Percentiles rank a stretch among this genome's conserved stretches.
Evolutionary conservation across 1,284 basidiomycete genomes (phyloP).

Genomic region (Fomes fomentarius): DNA sequence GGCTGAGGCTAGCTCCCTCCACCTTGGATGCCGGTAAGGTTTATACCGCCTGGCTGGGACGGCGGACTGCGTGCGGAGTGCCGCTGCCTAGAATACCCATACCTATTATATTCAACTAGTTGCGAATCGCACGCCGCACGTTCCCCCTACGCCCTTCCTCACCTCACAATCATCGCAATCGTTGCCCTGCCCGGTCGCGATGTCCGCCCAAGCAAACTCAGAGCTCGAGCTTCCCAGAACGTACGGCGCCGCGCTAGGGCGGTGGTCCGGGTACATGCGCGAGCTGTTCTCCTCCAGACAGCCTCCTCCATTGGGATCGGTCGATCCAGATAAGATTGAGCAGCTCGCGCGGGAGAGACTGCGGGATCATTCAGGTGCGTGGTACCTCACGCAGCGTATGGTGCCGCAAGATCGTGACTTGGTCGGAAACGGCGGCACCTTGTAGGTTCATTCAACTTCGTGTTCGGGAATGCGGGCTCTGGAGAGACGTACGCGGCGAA

Average conservation of each 20-base stretch:
- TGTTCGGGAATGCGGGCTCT: constrained; percentile 64
- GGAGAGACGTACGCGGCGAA: constrained; percentile 61
- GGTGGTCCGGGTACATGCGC: constrained; percentile 35
- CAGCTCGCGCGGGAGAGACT: constrained; percentile 46
- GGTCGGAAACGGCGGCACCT: neutral
- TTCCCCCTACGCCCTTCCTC: too few relatives aligned
- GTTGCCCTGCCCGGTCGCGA: too few relatives aligned
- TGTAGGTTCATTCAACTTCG: constrained; percentile 66
- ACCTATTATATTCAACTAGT: too few relatives aligned
- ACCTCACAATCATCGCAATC: too few relatives aligned
- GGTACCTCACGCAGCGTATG: constrained; percentile 4
- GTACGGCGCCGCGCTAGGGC: constrained; percentile 15
- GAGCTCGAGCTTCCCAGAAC: constrained; percentile 1
- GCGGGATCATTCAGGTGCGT: constrained; percentile 39
- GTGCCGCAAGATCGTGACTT: neutral
- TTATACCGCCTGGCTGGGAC: too few relatives aligned
- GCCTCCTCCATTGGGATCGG: constrained; percentile 42
- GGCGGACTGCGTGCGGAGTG: too few relatives aligned
- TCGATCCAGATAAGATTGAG: constrained; percentile 47
- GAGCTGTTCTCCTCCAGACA: constrained; percentile 30
- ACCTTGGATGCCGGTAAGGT: too few relatives aligned
- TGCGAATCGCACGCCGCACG: too few relatives aligned
- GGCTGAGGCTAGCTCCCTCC: too few relatives aligned
- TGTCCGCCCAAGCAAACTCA: neutral
- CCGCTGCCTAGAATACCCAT: too few relatives aligned